Conservation (phyloP, 495 filamentous ascomycete genomes). For the Hypoxylon subgilvum region DNA sequence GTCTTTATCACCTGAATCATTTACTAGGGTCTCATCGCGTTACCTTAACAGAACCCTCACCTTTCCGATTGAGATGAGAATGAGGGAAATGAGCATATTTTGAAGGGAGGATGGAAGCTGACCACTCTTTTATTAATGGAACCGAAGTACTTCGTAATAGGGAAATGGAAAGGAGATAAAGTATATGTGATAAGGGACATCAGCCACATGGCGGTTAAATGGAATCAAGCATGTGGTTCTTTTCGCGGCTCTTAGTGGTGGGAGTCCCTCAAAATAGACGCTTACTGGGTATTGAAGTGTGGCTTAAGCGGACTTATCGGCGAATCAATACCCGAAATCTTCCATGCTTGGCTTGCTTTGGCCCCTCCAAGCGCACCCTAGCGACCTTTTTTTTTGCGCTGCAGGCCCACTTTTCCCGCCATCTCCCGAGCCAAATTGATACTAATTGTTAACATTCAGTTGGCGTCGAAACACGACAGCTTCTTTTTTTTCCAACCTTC, state of each 20-base stretch:
- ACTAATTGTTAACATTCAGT: slow-evolving; percentile 34
- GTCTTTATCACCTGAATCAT: no score
- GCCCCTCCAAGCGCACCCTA: not conserved
- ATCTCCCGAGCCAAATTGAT: slow-evolving; percentile 25
- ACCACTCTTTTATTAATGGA: no score
- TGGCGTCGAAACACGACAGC: slow-evolving; percentile 35
- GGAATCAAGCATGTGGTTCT: slow-evolving; percentile 28
- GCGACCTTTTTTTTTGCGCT: slow-evolving; percentile 11
- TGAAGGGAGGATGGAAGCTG: no score
- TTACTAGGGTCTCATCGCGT: no score
- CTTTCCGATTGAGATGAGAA: no score
- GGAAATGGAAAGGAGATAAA: no score
- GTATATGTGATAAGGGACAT: no score
- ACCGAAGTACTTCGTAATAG: no score
- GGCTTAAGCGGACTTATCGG: slow-evolving; percentile 29
- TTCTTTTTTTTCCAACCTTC: slow-evolving; percentile 14
- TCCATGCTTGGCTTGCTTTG: slow-evolving; percentile 8
- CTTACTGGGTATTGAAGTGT: slow-evolving; percentile 18
- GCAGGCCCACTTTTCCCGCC: slow-evolving; percentile 26
- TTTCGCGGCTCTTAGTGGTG: slow-evolving; percentile 22
- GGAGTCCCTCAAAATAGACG: slow-evolving; percentile 13
- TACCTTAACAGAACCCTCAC: no score
- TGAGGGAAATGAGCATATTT: no score
- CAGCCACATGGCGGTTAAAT: slow-evolving; percentile 35
- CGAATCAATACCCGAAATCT: slow-evolving; percentile 32